Evolutionary conservation across 495 filamentous ascomycete genomes (phyloP).

Genomic region (Annulohypoxylon stygium): DNA sequence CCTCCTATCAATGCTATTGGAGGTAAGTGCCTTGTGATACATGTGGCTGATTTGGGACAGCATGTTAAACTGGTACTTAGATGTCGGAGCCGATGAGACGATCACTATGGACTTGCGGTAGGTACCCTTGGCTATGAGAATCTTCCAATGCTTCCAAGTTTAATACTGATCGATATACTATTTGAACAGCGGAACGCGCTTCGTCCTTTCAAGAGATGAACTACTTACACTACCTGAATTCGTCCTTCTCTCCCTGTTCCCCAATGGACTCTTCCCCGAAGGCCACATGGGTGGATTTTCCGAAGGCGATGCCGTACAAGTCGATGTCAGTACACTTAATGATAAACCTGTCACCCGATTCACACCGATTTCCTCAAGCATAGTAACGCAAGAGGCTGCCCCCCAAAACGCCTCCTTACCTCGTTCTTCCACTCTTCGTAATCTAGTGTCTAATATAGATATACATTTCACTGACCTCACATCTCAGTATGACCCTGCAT

Average conservation of each 20-base stretch:
- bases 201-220: slow-evolving; percentile 93
- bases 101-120: slow-evolving; percentile 96
- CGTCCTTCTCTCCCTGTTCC: slow-evolving; percentile 97
- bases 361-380: slow-evolving; percentile 36
- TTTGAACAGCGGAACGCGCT: slow-evolving; percentile 82
- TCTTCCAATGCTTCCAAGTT: background rate
- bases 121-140: slow-evolving; percentile 31
- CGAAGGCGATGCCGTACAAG: slow-evolving; percentile 93
- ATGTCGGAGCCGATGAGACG: slow-evolving; percentile 92
- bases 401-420: slow-evolving; percentile 41
- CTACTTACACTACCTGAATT: slow-evolving; percentile 96
- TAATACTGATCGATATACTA: slow-evolving; percentile 42
- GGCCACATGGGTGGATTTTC: slow-evolving; percentile 92
- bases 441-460: slow-evolving; percentile 61
- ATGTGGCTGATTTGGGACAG: slow-evolving; percentile 15
- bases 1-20: slow-evolving; percentile 88
- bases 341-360: slow-evolving; percentile 42
- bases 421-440: slow-evolving; percentile 50
- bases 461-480: slow-evolving; percentile 69
- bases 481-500: slow-evolving; percentile 92
- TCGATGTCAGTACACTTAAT: slow-evolving; percentile 80
- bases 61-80: slow-evolving; percentile 56
- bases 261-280: slow-evolving; percentile 96
- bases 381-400: slow-evolving; percentile 37
- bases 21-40: slow-evolving; percentile 67